Conservation (phyloP, 164 flowering plant species). For the Euptelea pleiosperma region DNA sequence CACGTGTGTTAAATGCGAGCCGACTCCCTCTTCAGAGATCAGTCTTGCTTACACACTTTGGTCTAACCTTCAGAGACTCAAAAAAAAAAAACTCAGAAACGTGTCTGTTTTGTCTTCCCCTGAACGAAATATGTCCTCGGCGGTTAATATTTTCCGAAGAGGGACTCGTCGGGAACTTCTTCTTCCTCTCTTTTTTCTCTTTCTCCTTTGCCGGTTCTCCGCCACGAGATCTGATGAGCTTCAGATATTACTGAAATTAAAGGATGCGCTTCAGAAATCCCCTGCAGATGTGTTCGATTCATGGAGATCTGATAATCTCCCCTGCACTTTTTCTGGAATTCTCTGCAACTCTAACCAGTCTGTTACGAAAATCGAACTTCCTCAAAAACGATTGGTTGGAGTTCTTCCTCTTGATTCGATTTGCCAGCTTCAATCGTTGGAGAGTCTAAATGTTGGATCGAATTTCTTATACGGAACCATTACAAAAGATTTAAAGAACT, state of each 20-base stretch:
- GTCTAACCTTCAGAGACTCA: neutral
- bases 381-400: conserved; percentile 28
- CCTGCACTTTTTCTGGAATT: conserved; percentile 58
- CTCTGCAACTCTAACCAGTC: conserved; percentile 35
- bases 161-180: neutral
- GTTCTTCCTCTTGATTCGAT: conserved; percentile 44
- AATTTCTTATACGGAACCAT: conserved; percentile 47
- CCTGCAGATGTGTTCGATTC: conserved; percentile 28
- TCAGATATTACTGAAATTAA: conserved; percentile 39
- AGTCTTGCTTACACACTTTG: no score
- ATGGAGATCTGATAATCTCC: conserved; percentile 29
- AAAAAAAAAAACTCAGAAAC: neutral
- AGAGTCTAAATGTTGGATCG: conserved; percentile 36
- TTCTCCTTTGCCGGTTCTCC: conserved; percentile 5
- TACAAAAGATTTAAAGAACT: conserved; percentile 33
- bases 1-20: no score
- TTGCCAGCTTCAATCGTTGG: conserved; percentile 42
- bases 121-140: conserved; percentile 3
- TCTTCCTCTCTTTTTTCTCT: neutral
- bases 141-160: neutral
- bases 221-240: conserved; percentile 26
- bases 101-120: no score
- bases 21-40: no score
- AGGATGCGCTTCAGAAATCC: conserved; percentile 32
- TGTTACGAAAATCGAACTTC: conserved; percentile 45